These are phyloP conservation scores for Babesia caballi DNA, from an alignment of 169 alveolate species.

Conservation along the genomic window DNA sequence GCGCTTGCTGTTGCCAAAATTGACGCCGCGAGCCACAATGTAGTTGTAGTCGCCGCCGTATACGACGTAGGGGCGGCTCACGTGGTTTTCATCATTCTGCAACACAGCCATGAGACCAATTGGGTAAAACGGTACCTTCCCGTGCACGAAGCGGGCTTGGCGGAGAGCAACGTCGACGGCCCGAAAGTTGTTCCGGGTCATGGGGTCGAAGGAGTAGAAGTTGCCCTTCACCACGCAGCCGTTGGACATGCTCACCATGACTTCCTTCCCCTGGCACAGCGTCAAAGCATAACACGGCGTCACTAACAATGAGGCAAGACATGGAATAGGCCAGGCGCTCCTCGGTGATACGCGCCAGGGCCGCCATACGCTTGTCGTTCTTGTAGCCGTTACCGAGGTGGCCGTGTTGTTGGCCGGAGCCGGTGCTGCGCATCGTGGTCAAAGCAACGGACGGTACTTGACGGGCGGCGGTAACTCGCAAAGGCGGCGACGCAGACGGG, in stretches of 20 bases:
- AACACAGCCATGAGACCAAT: neutral
- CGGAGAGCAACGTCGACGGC: conserved; percentile 46
- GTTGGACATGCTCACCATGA: conserved; percentile 29
- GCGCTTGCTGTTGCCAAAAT: neutral
- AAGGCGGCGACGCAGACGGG: no score
- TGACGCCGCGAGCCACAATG: conserved; percentile 20
- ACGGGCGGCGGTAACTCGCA: conserved; percentile 54
- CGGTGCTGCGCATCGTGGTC: conserved; percentile 14
- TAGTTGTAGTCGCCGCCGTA: conserved; percentile 45
- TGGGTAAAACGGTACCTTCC: neutral
- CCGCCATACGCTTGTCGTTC: neutral
- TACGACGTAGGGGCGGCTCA: conserved; percentile 4
- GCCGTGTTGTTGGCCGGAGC: neutral
- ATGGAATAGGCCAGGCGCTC: conserved; percentile 57
- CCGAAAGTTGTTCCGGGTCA: conserved; percentile 8
- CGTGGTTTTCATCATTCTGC: conserved; percentile 2
- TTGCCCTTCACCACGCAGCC: conserved; percentile 32
- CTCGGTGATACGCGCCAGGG: conserved; percentile 32
- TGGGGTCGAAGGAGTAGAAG: conserved; percentile 43
- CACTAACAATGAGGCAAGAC: conserved; percentile 46
- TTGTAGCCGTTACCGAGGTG: neutral
- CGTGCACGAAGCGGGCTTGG: conserved; percentile 5
- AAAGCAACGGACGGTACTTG: conserved; percentile 50
- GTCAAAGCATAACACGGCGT: neutral
- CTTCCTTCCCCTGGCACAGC: conserved; percentile 41